Base-by-base conservation (phyloP, 345 rosid species). In the Excoecaria agallocha region DNA sequence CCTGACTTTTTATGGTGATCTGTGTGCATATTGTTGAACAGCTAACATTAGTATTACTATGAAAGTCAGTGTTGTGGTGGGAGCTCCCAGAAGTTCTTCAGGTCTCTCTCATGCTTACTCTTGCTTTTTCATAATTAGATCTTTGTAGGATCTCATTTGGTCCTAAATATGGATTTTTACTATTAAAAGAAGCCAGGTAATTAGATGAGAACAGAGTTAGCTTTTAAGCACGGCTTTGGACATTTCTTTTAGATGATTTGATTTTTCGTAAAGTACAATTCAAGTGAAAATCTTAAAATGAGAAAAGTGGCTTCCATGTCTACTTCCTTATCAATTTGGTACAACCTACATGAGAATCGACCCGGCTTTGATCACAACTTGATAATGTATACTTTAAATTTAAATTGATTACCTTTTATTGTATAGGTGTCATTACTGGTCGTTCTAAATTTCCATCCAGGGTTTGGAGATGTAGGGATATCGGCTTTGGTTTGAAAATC, bases 401-500 rank as follows among this genome's bases (percentile, higher is more conserved):
- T 5, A 54, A 52, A 56, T 48, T 11, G 37, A 25, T 17, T 68
- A 30, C 11, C 54, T 30, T 71, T 38, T 41, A 39, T 58, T 59
- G 49, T 10, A 45, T 66, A 82, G 88, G 84, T 66, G 52, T 83
- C 75, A 24, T 80, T 49, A 16, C 43, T 77, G 57, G 63, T 57
- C 51, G 54, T 46, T 49, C 56, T 68, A 71, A 66, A 76, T 62
- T 69, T n/a, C 79, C 74, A 24, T 74, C 48, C 17, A 48, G 69
- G 62, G 60, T 43, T 50, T 50, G 12, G 46, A 82, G 68, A 70
- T 74, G n/a, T 62, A 63, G 78, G 41, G 65, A 65, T 48, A 66
- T 41, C 35, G 49, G 66, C 38, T 76, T 73, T 76, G 20, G 12
- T 68, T 61, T 56, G 43, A 13, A 37, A 65, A 43, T 7, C 71